Conservation (phyloP, 1,284 basidiomycete species). For the Trichosporon faecale region DNA sequence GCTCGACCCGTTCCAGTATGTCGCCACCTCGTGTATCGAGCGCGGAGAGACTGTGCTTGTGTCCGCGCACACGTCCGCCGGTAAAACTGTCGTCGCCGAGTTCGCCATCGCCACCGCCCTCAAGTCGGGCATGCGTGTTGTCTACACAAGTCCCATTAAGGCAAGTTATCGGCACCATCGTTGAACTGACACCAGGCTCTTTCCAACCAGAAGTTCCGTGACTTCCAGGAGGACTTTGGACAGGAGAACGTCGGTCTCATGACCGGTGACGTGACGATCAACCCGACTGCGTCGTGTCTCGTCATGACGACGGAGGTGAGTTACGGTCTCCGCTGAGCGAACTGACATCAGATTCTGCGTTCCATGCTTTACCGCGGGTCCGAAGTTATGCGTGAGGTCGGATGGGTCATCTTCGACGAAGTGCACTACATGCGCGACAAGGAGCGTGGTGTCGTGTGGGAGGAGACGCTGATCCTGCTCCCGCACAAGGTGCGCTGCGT, state of each 20-base stretch:
- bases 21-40: slow-evolving; percentile 92
- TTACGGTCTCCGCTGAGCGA: slow-evolving; percentile 1
- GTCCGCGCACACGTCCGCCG: slow-evolving; percentile 98
- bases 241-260: slow-evolving; percentile 84
- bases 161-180: slow-evolving; percentile 55
- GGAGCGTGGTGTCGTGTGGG: slow-evolving; percentile 65
- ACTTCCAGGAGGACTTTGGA: slow-evolving; percentile 93
- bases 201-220: slow-evolving; percentile 98
- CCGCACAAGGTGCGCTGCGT: slow-evolving; percentile 96
- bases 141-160: slow-evolving; percentile 99
- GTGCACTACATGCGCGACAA: slow-evolving; percentile 99
- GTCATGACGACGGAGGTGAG: slow-evolving; percentile 98
- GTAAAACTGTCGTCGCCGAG: slow-evolving; percentile 98
- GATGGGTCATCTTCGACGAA: slow-evolving; percentile 99
- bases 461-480: slow-evolving; percentile 89
- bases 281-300: slow-evolving; percentile 91
- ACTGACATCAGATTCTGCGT: slow-evolving; percentile 72
- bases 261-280: slow-evolving; percentile 99
- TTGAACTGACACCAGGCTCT: slow-evolving; percentile 63
- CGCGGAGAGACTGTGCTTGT: slow-evolving; percentile 96
- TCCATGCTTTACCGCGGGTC: slow-evolving; percentile 99
- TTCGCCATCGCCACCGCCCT: slow-evolving; percentile 98
- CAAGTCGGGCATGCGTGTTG: slow-evolving; percentile 81
- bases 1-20: slow-evolving; percentile 95
- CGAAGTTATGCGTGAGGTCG: slow-evolving; percentile 99